These are phyloP conservation scores for Populus tomentosa DNA, from an alignment of 441 rosid species.

Conservation along the genomic window DNA sequence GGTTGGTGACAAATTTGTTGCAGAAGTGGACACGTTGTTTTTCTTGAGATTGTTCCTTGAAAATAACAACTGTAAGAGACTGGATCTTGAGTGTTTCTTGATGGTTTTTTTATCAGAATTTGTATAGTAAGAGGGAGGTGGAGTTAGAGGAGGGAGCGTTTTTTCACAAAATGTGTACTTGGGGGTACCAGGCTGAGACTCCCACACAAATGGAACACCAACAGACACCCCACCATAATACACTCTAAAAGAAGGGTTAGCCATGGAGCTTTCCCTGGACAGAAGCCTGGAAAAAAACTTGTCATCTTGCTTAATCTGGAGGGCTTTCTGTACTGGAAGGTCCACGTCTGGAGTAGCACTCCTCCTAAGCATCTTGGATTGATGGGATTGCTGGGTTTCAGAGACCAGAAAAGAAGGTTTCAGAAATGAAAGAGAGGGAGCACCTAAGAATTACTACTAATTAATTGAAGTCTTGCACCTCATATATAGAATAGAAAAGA, in stretches of 20 bases:
- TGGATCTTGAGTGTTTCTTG: conserved; percentile 34
- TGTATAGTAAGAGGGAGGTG: conserved; percentile 51
- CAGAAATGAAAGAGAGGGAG: not conserved
- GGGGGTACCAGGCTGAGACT: conserved; percentile 64
- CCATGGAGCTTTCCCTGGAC: conserved; percentile 39
- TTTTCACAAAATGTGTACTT: conserved; percentile 25
- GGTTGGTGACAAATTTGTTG: conserved; percentile 12
- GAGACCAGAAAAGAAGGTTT: not conserved
- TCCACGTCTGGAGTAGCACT: conserved; percentile 30
- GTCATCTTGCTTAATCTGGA: conserved; percentile 39
- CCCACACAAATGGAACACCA: conserved; percentile 68
- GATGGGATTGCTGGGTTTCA: not conserved
- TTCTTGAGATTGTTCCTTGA: conserved; percentile 29
- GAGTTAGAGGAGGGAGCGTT: conserved; percentile 52
- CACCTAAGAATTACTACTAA: not conserved
- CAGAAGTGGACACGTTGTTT: not conserved
- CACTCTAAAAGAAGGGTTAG: conserved; percentile 40
- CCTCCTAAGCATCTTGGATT: conserved; percentile 23
- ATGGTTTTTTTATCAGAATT: conserved; percentile 12
- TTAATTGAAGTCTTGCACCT: not conserved
- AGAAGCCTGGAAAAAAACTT: conserved; percentile 50
- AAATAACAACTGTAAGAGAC: conserved; percentile 29
- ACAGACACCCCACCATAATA: conserved; percentile 38
- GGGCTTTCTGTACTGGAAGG: conserved; percentile 21
- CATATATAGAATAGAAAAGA: not conserved